phyloP scores from a whole-genome alignment of 2,329 filamentous ascomycete genomes.

The Niveomyces coronatus region DNA sequence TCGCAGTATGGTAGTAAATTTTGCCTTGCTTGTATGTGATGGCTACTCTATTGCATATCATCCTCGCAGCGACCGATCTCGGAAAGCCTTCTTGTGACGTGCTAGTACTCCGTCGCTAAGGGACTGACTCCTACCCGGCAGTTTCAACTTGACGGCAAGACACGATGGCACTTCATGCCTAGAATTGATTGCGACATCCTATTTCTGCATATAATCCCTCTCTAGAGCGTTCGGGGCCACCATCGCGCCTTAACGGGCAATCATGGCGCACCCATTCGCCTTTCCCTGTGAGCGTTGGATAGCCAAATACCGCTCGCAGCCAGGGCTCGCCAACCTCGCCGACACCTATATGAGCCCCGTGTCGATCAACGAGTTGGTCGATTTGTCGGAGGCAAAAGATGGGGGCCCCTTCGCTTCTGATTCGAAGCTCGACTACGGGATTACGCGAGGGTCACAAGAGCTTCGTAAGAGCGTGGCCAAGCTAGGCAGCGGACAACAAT shows the following conservation, averaged over 20 bases:
- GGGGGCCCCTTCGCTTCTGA: slow-evolving; percentile 35
- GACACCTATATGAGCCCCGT: slow-evolving; percentile 72
- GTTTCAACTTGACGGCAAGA: too few relatives aligned
- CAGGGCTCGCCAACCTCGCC: slow-evolving; percentile 57
- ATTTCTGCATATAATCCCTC: too few relatives aligned
- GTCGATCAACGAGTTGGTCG: slow-evolving; percentile 56
- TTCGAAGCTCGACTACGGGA: slow-evolving; percentile 59
- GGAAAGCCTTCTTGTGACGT: too few relatives aligned
- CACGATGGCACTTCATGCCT: too few relatives aligned
- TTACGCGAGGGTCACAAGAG: slow-evolving; percentile 56
- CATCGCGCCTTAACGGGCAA: neutral
- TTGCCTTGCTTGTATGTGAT: too few relatives aligned
- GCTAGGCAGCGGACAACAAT: slow-evolving; percentile 50
- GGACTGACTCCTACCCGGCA: too few relatives aligned
- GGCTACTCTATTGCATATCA: too few relatives aligned
- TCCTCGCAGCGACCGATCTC: too few relatives aligned
- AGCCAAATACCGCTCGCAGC: slow-evolving; percentile 47
- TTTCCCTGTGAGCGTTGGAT: slow-evolving; percentile 69
- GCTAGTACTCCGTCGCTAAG: too few relatives aligned
- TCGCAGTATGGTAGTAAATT: too few relatives aligned
- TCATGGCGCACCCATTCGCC: slow-evolving; percentile 15
- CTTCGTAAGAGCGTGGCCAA: slow-evolving; percentile 55
- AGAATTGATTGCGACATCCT: too few relatives aligned
- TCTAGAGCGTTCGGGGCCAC: too few relatives aligned
- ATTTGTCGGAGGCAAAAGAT: slow-evolving; percentile 45